phyloP scores from a whole-genome alignment of 2,329 filamentous ascomycete species.

The Botrytis squamosa region DNA sequence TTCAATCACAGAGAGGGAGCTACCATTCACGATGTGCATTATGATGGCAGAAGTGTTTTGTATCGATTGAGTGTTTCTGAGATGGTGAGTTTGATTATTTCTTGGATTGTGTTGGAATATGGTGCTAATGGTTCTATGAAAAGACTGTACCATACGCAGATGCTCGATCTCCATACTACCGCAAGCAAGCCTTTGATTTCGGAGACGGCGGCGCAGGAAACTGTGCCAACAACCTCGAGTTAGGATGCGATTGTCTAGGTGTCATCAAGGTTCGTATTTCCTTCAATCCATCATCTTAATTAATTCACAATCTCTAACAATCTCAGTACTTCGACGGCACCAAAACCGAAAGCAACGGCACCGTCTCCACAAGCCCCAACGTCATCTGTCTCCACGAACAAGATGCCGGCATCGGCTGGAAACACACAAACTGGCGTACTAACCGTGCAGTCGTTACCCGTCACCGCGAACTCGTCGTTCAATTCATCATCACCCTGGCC shows the following conservation, averaged over 20 bases:
- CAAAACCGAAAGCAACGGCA: constrained; percentile 53
- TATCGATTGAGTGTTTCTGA: constrained; percentile 59
- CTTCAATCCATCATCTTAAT: neutral
- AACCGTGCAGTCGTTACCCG: constrained; percentile 60
- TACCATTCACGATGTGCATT: constrained; percentile 59
- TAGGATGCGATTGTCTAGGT: constrained; percentile 69
- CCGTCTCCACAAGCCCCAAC: constrained; percentile 54
- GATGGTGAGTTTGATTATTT: constrained; percentile 43
- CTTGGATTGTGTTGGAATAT: neutral
- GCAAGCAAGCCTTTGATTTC: constrained; percentile 69
- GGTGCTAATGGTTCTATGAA: neutral
- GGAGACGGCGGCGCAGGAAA: constrained; percentile 64
- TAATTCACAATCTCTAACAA: neutral
- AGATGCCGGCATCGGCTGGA: constrained; percentile 68
- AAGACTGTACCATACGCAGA: constrained; percentile 41
- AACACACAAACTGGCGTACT: constrained; percentile 68
- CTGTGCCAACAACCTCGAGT: constrained; percentile 62
- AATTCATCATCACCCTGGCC: constrained; percentile 66
- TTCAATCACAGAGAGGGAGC: constrained; percentile 62
- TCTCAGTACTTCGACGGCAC: constrained; percentile 55
- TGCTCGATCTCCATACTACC: constrained; percentile 59
- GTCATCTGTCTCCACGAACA: constrained; percentile 69
- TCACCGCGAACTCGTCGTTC: constrained; percentile 61
- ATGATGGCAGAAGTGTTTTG: constrained; percentile 57
- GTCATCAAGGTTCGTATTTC: constrained; percentile 45